Base-by-base conservation (phyloP, 257 asterid genomes). In the Striga asiatica region DNA sequence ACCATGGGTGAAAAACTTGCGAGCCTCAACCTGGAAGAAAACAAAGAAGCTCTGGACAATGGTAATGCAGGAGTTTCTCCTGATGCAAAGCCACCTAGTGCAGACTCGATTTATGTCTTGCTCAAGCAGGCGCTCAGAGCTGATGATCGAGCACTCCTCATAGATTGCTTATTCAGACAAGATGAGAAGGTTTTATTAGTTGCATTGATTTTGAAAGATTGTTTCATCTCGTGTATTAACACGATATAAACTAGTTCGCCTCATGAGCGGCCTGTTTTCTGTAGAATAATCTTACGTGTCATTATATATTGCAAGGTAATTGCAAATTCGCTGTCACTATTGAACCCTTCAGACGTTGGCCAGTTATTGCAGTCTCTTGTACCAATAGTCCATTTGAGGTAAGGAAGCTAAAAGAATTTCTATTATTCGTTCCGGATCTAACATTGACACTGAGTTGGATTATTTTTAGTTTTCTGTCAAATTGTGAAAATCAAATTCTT, bases 1-100 rank as follows among this genome's bases (percentile, higher is more conserved):
- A 91, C 98, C 58, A 82, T 91, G 89, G 95, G 95, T 0, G 95
- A 91, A 64, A 84, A 84, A 66, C 95, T 91, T 58, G 85, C 83
- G 25, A 75, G 70, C 70, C 87, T 91, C 25, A 74, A 77, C 47
- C 59, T 91, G 81, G 60, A 58, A 38, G 93, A 53, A 54, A 52
- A 54, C 0, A 59, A 43, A 52, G 68, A 58, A 56, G 57, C 62
- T 25, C 52, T 58, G 32, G 58, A 42, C 67, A 54, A 19, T 42
- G 81, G 77, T 69, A 65, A 49, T 45, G 48, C 53, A 3, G 77
- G 54, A 24, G 21, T 71, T 60, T 62, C 76, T 19, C 34, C 39
- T 50, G 64, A 10, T 29, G 54, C 70, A 47, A 87, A 80, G 75
- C 94, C 93, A 48, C 98, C 98, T 54, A 87, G 93, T 68, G 98